Conservation (phyloP, 2,329 filamentous ascomycete genomes). For the Hirsutella minnesotensis region DNA sequence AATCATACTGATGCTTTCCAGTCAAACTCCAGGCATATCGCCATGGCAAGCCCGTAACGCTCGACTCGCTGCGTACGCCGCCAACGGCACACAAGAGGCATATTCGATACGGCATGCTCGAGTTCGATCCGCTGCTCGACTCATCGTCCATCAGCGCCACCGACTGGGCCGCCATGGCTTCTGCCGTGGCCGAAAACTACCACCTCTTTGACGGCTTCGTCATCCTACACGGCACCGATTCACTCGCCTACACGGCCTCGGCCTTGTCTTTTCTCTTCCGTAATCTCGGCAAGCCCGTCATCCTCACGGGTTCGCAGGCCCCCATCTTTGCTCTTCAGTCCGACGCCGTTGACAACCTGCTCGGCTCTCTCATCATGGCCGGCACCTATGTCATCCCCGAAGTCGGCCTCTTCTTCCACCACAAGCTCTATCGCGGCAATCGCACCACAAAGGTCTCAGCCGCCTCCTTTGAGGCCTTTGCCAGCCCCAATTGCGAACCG, state of each 20-base stretch:
- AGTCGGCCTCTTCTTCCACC: slow-evolving; percentile 88
- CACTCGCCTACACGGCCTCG: slow-evolving; percentile 77
- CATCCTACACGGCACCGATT: slow-evolving; percentile 83
- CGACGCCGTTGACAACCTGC: slow-evolving; percentile 81
- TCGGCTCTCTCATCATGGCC: slow-evolving; percentile 79
- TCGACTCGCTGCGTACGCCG: slow-evolving; percentile 68
- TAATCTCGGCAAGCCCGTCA: slow-evolving; percentile 81
- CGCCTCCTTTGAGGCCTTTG: slow-evolving; percentile 77
- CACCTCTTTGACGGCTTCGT: slow-evolving; percentile 84
- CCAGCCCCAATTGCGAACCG: slow-evolving; percentile 74
- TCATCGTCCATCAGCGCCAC: slow-evolving; percentile 80
- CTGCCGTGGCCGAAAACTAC: slow-evolving; percentile 73
- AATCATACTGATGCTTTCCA: too few relatives aligned
- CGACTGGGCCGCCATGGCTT: slow-evolving; percentile 77
- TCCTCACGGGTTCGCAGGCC: slow-evolving; percentile 72
- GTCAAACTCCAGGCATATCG: slow-evolving; percentile 39
- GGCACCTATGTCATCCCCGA: slow-evolving; percentile 89
- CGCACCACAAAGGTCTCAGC: slow-evolving; percentile 80
- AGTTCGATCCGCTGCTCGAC: slow-evolving; percentile 76
- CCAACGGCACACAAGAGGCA: slow-evolving; percentile 68
- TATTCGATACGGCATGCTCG: slow-evolving; percentile 72
- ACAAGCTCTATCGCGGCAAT: slow-evolving; percentile 81
- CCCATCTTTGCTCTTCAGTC: slow-evolving; percentile 86
- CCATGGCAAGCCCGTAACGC: slow-evolving; percentile 33
- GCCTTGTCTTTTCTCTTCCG: slow-evolving; percentile 89